Conservation (phyloP, 1,139 yeast genomes). For the Geotrichum restrictum region DNA sequence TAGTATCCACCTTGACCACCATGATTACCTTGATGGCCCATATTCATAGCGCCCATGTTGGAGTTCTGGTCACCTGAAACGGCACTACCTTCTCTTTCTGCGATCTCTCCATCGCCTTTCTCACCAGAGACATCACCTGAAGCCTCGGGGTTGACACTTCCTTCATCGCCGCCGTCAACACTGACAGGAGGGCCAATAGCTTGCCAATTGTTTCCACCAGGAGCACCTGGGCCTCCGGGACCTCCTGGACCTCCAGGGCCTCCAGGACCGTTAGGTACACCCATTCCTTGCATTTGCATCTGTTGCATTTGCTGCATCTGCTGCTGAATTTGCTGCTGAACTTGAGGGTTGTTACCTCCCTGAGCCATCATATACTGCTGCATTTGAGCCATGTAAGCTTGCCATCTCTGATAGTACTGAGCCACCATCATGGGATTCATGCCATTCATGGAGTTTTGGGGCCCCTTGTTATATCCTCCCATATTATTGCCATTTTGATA, state of each 20-base stretch:
- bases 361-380: slow-evolving; percentile 38
- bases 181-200: slow-evolving; percentile 1
- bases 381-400: slow-evolving; percentile 52
- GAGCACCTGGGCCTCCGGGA: background rate
- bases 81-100: slow-evolving; percentile 20
- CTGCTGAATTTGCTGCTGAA: slow-evolving; percentile 42
- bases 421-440: slow-evolving; percentile 83
- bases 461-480: slow-evolving; percentile 21
- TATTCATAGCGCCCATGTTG: slow-evolving; percentile 13
- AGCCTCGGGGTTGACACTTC: slow-evolving; percentile 24
- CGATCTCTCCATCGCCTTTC: slow-evolving; percentile 21
- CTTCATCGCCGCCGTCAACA: slow-evolving; percentile 25
- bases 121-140: slow-evolving; percentile 24
- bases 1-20: slow-evolving; percentile 2
- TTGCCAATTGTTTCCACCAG: slow-evolving; percentile 4
- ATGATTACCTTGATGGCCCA: slow-evolving; percentile 5
- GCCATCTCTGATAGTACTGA: slow-evolving; percentile 84
- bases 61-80: background rate
- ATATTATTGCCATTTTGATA: slow-evolving; percentile 19
- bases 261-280: background rate
- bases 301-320: slow-evolving; percentile 36
- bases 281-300: slow-evolving; percentile 23
- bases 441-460: slow-evolving; percentile 36
- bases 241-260: slow-evolving; percentile 6
- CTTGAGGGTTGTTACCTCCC: slow-evolving; percentile 40